These are phyloP conservation scores for Candida freyschussii DNA, from an alignment of 1,139 yeast species.

Conservation along the genomic window DNA sequence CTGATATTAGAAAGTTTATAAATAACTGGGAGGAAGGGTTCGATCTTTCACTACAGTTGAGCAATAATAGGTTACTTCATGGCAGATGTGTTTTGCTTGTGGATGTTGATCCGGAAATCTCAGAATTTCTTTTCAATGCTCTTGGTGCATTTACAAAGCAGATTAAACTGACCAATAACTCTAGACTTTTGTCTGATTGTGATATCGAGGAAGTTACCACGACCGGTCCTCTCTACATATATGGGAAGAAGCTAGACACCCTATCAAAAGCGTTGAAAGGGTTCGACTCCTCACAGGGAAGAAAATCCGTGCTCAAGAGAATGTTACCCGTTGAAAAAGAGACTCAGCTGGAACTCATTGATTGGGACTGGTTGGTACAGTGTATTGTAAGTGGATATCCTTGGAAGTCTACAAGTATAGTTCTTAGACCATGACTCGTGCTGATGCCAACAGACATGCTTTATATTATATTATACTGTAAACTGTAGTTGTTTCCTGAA, in stretches of 20 bases:
- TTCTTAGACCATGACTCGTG: background rate
- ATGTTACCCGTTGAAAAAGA: conserved; percentile 1
- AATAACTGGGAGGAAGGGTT: conserved; percentile 27
- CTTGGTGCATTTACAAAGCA: conserved; percentile 38
- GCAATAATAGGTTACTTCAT: conserved; percentile 36
- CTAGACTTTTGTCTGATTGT: conserved; percentile 11
- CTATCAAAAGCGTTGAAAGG: conserved; percentile 7
- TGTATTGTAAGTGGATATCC: conserved; percentile 49
- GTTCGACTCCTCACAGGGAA: conserved; percentile 9
- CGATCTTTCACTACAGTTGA: conserved; percentile 35
- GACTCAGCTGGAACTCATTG: conserved; percentile 31
- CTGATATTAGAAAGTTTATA: conserved; percentile 40
- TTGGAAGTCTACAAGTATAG: conserved; percentile 13
- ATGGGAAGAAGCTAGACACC: conserved; percentile 13
- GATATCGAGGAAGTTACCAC: background rate
- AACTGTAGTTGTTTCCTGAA: no score
- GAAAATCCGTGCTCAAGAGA: conserved; percentile 7
- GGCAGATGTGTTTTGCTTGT: conserved; percentile 33
- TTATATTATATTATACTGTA: no score
- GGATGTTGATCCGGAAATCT: conserved; percentile 32
- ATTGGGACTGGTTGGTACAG: conserved; percentile 78
- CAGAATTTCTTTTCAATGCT: conserved; percentile 42
- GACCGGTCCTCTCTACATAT: conserved; percentile 10
- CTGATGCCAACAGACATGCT: background rate
- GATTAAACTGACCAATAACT: conserved; percentile 12